Evolutionary conservation across 1,284 basidiomycete genomes (phyloP), one percentile per base, ranked within the genome.

Genomic region (Tilletia walkeri): DNA sequence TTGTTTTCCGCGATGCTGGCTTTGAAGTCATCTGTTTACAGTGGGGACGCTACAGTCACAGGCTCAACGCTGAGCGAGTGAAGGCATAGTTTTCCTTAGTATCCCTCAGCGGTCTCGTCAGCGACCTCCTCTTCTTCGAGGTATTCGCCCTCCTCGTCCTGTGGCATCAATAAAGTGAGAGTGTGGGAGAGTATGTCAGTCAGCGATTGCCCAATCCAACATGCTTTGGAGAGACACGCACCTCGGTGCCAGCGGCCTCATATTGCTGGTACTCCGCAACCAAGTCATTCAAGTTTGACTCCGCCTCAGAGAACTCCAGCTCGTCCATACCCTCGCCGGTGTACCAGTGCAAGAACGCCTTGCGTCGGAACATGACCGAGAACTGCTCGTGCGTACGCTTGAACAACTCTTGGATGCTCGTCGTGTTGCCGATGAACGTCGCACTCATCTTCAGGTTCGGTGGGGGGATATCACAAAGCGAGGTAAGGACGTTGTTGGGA

Each of bases 351-450:
- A 97, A 90, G 91, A 97, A 97, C 56, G 95, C 95, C 88, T 96
- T 96, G 85, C 95, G 89, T 74, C 94, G 92, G 90, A 96, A 97
- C 95, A 97, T 98, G 86, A 93, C 92, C 73, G 92, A 92, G 89
- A 98, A 98, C 86, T 97, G 95, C 85, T 95, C 92, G 79, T 90
- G 91, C 84, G 88, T 92, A 45, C 94, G 88, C 84, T 90, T 90
- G 88, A 96, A 96, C 6, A 96, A 83, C 83, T 95, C 94, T 85
- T 95, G 92, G 71, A 98, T 97, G 71, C 92, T 68, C 10, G 80
- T 97, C 61, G 93, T 94, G 89, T 98, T 98, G 82, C 94, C 95
- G 84, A 98, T 89, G 88, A 97, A 97, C 49, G 94, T 97, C 73
- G 94, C 84, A 18, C 79, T 72, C 81, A 82, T 80, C 75, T 76